Percentiles rank a stretch among this genome's conserved stretches.
These are phyloP conservation scores for Scedosporium minutisporum DNA, from an alignment of 2,329 filamentous ascomycete species.

Conservation along the genomic window DNA sequence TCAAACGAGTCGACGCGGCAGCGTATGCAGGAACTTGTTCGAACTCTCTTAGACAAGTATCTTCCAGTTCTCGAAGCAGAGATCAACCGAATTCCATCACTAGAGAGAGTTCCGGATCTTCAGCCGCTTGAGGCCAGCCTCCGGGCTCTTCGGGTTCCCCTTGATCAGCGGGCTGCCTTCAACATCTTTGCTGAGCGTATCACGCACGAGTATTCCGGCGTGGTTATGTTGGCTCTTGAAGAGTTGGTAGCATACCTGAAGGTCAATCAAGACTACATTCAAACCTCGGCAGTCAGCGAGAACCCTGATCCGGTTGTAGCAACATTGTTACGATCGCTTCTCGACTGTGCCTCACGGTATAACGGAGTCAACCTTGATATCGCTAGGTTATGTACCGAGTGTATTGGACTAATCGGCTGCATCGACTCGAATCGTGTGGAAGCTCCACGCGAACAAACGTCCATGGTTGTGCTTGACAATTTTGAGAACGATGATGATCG, in stretches of 20 bases:
- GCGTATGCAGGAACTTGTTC: slow-evolving; percentile 53
- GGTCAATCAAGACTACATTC: slow-evolving; percentile 65
- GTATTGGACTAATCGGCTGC: slow-evolving; percentile 81
- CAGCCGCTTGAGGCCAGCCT: slow-evolving; percentile 58
- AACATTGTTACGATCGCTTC: slow-evolving; percentile 62
- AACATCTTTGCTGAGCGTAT: slow-evolving; percentile 66
- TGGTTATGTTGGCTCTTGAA: slow-evolving; percentile 69
- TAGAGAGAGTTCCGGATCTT: slow-evolving; percentile 61
- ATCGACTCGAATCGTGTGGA: slow-evolving; percentile 87
- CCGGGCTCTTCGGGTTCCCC: slow-evolving; percentile 50
- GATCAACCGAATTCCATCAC: slow-evolving; percentile 68
- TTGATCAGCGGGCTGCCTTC: slow-evolving; percentile 38
- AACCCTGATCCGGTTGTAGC: slow-evolving; percentile 69
- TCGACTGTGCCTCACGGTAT: slow-evolving; percentile 80
- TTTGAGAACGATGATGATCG: slow-evolving; percentile 71
- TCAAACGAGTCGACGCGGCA: slow-evolving; percentile 54
- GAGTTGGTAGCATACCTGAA: slow-evolving; percentile 70
- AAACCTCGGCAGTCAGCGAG: slow-evolving; percentile 71
- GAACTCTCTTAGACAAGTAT: slow-evolving; percentile 55
- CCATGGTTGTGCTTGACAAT: slow-evolving; percentile 82
- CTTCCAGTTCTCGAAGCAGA: slow-evolving; percentile 51
- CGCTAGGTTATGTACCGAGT: slow-evolving; percentile 64
- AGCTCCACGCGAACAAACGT: slow-evolving; percentile 62
- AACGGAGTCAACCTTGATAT: slow-evolving; percentile 59
- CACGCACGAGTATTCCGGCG: slow-evolving; percentile 72